Evolutionary conservation across 768 basidiomycete species (phyloP), one percentile per base, ranked within the genome.

Genomic region (Tylopilus balloui): DNA sequence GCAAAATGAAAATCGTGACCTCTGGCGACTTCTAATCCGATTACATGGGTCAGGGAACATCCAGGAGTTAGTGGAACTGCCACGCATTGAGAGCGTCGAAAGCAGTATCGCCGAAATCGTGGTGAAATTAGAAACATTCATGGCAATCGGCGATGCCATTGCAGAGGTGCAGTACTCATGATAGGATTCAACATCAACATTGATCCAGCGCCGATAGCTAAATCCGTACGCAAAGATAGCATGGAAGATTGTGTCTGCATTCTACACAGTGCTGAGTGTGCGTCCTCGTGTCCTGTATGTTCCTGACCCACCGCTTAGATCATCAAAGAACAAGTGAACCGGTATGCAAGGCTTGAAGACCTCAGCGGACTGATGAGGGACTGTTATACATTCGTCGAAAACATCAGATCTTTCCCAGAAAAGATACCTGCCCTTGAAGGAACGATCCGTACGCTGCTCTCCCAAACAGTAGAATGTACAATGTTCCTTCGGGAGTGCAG

Each of bases 401-500:
- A 52, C 8, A 46, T 71, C 15, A 53, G 60, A 23, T 53, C 41
- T 4, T 58, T 71, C 15, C 58, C 63, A 6, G 55, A 62, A 40
- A 67, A 51, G 37, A 58, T 71, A 34, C 54, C 59, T 19, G 13
- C 31, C 4, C 62, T 71, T 3, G 63, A 71, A 38, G 51, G 54
- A 25, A 58, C 54, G 13, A 60, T 72, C 40, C 47, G 50, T 4
- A 48, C 48, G 1, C 53, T 71, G 17, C 41, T 66, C 2, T 55
- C 59, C 8, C 71, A 71, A 40, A 71, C 69, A 0, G 57, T 69
- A 6, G 71, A 72, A 55, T 71, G 70, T 25, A 62, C 52, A 14
- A 57, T 72, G 46, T 71, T 71, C 45, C 54, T 71, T 42, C 69
- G 60, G 7, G 71, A 71, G 45, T 71, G 65, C 36, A 61, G 57